These are phyloP conservation scores for Talaromyces adpressus DNA, from an alignment of 495 filamentous ascomycete genomes.

Conservation along the genomic window DNA sequence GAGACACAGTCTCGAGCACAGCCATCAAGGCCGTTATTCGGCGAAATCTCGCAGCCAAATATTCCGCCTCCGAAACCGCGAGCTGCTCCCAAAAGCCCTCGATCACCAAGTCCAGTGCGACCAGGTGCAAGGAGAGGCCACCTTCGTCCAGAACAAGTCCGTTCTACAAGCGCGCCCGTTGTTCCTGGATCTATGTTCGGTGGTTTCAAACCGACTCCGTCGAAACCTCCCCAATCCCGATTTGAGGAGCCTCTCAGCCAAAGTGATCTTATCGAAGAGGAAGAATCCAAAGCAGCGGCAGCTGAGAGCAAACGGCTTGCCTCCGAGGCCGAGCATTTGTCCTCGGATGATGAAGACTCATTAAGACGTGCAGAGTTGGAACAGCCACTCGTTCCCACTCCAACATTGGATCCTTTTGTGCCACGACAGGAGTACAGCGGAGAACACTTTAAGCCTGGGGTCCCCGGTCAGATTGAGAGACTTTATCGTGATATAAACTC, in stretches of 20 bases:
- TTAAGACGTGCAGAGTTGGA: slow-evolving; percentile 50
- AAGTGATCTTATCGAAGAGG: slow-evolving; percentile 23
- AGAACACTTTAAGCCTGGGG: slow-evolving; percentile 47
- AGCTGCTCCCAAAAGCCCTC: slow-evolving; percentile 47
- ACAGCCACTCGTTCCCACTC: slow-evolving; percentile 43
- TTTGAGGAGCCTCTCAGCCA: slow-evolving; percentile 12
- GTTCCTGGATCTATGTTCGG: slow-evolving; percentile 27
- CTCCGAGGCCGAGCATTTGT: slow-evolving; percentile 29
- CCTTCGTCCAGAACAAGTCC: slow-evolving; percentile 42
- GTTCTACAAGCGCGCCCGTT: slow-evolving; percentile 53
- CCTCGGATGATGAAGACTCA: slow-evolving; percentile 59
- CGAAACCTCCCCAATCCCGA: background rate
- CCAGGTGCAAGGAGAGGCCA: slow-evolving; percentile 36
- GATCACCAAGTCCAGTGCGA: slow-evolving; percentile 76
- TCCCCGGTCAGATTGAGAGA: slow-evolving; percentile 74
- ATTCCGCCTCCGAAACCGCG: slow-evolving; percentile 50
- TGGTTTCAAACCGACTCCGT: slow-evolving; percentile 31
- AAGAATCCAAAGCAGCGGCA: slow-evolving; percentile 22
- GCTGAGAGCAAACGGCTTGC: slow-evolving; percentile 28
- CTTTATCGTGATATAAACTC: slow-evolving; percentile 91
- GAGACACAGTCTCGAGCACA: slow-evolving; percentile 11
- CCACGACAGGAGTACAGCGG: slow-evolving; percentile 63
- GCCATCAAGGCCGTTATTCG: slow-evolving; percentile 47
- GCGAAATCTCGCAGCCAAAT: slow-evolving; percentile 52
- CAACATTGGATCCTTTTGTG: slow-evolving; percentile 55